These are phyloP conservation scores for Nitzschia palea DNA, from an alignment of 108 stramenopile genomes.

Conservation along the genomic window DNA sequence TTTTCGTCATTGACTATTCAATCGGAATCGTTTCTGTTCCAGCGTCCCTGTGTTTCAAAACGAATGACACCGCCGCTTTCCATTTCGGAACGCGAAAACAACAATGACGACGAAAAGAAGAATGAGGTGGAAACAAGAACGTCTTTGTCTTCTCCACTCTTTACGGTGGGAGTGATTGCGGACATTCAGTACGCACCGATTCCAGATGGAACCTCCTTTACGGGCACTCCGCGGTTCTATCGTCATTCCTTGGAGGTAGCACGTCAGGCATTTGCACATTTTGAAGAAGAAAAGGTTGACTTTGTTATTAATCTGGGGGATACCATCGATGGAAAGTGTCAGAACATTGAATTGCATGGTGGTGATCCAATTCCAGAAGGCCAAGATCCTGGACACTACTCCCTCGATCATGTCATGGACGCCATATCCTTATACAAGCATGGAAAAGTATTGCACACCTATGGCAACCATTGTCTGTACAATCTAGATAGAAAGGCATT, in stretches of 20 bases:
- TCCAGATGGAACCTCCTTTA: slow-evolving; percentile 69
- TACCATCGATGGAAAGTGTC: slow-evolving; percentile 86
- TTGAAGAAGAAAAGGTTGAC: slow-evolving; percentile 48
- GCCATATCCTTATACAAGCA: slow-evolving; percentile 51
- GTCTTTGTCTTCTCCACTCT: slow-evolving; percentile 6
- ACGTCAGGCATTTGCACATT: slow-evolving; percentile 58
- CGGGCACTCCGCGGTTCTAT: slow-evolving; percentile 75
- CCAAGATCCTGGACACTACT: slow-evolving; percentile 36
- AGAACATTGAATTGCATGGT: slow-evolving; percentile 37
- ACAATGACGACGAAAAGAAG: neutral
- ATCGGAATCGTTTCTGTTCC: neutral
- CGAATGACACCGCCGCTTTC: no score
- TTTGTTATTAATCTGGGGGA: slow-evolving; percentile 82
- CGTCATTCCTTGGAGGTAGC: slow-evolving; percentile 65
- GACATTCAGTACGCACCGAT: slow-evolving; percentile 90
- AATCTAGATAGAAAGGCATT: slow-evolving; percentile 65
- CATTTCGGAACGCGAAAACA: no score
- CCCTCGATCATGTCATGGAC: slow-evolving; percentile 61
- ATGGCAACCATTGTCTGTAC: slow-evolving; percentile 90
- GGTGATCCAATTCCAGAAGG: slow-evolving; percentile 23
- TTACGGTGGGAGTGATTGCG: slow-evolving; percentile 70
- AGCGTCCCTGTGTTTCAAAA: neutral
- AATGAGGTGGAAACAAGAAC: neutral
- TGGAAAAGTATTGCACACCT: slow-evolving; percentile 71
- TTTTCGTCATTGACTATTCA: neutral